phyloP scores from a whole-genome alignment of 768 basidiomycete species.

The Collybiopsis luxurians region DNA sequence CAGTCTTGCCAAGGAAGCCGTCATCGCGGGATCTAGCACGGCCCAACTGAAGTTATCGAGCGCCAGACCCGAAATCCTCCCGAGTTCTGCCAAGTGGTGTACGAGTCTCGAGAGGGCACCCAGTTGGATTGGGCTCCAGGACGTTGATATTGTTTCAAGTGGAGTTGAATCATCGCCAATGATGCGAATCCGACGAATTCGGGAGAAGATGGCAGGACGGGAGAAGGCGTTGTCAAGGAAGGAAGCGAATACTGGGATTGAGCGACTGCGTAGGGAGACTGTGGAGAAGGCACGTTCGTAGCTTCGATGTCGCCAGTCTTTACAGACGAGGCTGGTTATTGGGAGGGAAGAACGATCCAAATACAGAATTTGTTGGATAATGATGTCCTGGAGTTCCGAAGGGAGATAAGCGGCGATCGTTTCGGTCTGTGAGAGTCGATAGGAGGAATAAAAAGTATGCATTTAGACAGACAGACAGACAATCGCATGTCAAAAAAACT shows the following conservation, averaged over 20 bases:
- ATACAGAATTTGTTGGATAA: conserved; percentile 18
- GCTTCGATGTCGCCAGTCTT: conserved; percentile 20
- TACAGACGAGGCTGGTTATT: conserved; percentile 18
- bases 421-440: neutral
- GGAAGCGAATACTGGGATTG: conserved; percentile 13
- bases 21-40: conserved; percentile 3
- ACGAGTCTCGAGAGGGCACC: conserved; percentile 8
- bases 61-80: neutral
- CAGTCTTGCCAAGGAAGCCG: neutral
- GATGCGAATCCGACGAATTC: conserved; percentile 13
- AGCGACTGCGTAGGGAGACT: conserved; percentile 12
- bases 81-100: conserved; percentile 4
- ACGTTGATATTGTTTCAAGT: neutral
- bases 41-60: conserved; percentile 6
- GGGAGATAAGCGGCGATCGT: conserved; percentile 10
- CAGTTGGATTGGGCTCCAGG: conserved; percentile 12
- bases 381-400: conserved; percentile 19
- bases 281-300: conserved; percentile 18
- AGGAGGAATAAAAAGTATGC: too few species aligned
- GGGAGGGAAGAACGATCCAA: conserved; percentile 13
- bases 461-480: too few species aligned
- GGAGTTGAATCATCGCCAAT: neutral
- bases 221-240: conserved; percentile 20
- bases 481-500: too few species aligned
- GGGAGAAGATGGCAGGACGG: conserved; percentile 15